phyloP scores from a whole-genome alignment of 352 stramenopile species.

The Aphanomyces stellatus region DNA sequence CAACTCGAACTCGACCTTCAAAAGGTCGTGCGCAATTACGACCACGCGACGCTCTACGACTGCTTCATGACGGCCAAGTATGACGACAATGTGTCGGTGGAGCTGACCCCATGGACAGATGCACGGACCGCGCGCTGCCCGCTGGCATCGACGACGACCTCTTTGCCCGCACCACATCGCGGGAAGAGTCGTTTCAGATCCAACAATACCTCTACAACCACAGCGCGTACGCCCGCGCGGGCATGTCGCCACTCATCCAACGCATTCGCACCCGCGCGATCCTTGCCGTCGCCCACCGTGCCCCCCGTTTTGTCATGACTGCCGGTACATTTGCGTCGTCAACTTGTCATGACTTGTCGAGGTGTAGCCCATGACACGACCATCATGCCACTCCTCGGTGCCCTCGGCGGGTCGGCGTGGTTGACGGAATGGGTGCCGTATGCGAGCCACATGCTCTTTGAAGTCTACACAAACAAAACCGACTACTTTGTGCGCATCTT shows the following conservation, averaged over 20 bases:
- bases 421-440: conserved; percentile 19
- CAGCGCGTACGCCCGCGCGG: conserved; percentile 10
- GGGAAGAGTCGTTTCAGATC: conserved; percentile 9
- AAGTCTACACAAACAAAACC: conserved; percentile 8
- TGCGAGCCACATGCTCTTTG: conserved; percentile 12
- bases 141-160: conserved; percentile 1
- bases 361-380: conserved; percentile 16
- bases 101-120: neutral
- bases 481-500: conserved; percentile 12
- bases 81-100: too few relatives aligned
- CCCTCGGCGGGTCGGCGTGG: conserved; percentile 5
- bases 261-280: conserved; percentile 4
- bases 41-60: conserved; percentile 11
- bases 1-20: neutral
- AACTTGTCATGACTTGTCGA: neutral
- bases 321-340: neutral
- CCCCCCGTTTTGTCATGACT: conserved; percentile 5
- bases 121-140: conserved; percentile 11
- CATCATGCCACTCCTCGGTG: conserved; percentile 12
- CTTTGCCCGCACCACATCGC: neutral
- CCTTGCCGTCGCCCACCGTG: neutral
- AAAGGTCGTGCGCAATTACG: neutral
- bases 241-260: conserved; percentile 8
- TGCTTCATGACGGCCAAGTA: conserved; percentile 19
- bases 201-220: conserved; percentile 18